phyloP scores from a whole-genome alignment of 1,139 yeast species.

The Yamadazyma dushanensis region DNA sequence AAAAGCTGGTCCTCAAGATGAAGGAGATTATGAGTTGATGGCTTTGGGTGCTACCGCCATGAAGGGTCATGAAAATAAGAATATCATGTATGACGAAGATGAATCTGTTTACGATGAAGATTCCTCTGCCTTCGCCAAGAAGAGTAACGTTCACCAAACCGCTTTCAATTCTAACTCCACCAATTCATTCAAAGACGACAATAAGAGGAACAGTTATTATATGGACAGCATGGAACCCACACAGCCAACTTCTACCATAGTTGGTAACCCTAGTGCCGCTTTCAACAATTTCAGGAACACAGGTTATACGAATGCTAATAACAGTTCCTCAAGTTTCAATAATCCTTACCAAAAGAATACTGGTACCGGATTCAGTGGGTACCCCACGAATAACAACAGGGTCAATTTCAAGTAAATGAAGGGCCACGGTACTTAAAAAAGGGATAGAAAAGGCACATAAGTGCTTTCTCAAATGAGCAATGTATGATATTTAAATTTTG shows the following conservation, averaged over 20 bases:
- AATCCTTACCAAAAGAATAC: conserved; percentile 18
- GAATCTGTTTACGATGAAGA: conserved; percentile 39
- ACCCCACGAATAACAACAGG: conserved; percentile 15
- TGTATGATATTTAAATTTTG: background rate
- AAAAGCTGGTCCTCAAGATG: conserved; percentile 35
- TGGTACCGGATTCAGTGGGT: conserved; percentile 13
- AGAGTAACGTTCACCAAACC: conserved; percentile 11
- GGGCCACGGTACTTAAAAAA: background rate
- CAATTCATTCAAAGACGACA: conserved; percentile 14
- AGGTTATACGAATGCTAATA: conserved; percentile 13
- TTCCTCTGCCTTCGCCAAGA: conserved; percentile 17
- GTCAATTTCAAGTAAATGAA: conserved; percentile 21
- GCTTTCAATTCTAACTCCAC: conserved; percentile 12
- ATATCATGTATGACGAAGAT: conserved; percentile 31
- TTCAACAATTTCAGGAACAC: conserved; percentile 23
- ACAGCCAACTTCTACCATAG: conserved; percentile 45
- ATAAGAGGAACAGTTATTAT: conserved; percentile 35
- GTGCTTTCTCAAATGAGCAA: conserved; percentile 1
- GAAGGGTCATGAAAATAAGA: conserved; percentile 64
- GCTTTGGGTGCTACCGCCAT: conserved; percentile 89
- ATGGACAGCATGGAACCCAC: conserved; percentile 37
- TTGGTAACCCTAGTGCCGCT: conserved; percentile 42
- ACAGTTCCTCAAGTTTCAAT: conserved; percentile 15
- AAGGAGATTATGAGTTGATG: conserved; percentile 73
- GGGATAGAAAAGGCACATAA: too few species aligned